Evolutionary conservation across 148 eudicot genomes (phyloP), one percentile per base, ranked within the genome.

Genomic region (Pouteria glomerata): DNA sequence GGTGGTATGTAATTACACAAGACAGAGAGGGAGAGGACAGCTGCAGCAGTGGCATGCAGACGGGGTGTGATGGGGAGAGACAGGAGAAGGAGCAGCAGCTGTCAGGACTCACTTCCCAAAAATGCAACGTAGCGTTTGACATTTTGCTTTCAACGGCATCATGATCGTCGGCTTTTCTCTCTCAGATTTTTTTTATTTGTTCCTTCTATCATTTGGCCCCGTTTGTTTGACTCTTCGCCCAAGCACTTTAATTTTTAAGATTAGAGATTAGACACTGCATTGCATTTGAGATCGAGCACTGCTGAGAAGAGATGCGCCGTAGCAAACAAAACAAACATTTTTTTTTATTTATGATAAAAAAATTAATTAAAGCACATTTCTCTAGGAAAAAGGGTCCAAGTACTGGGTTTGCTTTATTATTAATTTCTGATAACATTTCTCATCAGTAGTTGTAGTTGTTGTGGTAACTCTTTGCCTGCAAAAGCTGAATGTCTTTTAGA

Each of bases 141-240:
- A 79, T 79, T 79, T 79, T 79, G 82, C 78, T 79, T 79, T 79
- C 82, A 75, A 75, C 76, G 73, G 82, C 78, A 79, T 79, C 78
- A 73, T 78, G 57, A 57, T 33, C 30, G 6, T 50, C 55, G 39
- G 61, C 78, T 79, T 79, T 60, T 70, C 70, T 33, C 8, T 2
- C 18, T 26, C 8, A 3, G 5, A 6, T 26, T 60, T 33, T 34
- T 3, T 60, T 18, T 60, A 33, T 60, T 60, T 60, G 64, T 60
- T 60, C 42, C 24, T 60, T 60, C 26, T 6, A 5, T 16, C 6
- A n/a, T 60, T 34, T 60, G 7, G 23, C 42, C n/a, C 1, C 13
- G 8, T 4, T 42, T 15, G 2, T 34, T 7, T 16, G 39, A 14
- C 41, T 34, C 62, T 30, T 11, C 14, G 16, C 16, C 18, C 16